Evolutionary conservation across 2,329 filamentous ascomycete species (phyloP), one percentile per base, ranked within the genome.

Genomic region (Fusarium solani-melongenae): DNA sequence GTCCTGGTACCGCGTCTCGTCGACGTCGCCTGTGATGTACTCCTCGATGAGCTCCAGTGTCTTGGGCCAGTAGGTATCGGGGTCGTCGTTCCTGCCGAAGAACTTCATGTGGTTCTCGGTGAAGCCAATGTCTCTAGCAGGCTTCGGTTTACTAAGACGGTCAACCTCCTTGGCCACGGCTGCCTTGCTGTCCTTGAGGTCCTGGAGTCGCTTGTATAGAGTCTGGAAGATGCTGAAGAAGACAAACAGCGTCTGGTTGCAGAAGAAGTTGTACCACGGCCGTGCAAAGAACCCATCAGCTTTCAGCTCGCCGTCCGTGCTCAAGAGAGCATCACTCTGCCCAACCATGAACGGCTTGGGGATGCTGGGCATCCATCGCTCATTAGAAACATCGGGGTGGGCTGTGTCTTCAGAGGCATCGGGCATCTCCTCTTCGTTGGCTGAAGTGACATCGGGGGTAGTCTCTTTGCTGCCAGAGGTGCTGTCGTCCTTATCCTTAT

Each of bases 191-290:
- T 92, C 88, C 85, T 98, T 98, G 82, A 98, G 91, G 69, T 93
- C 93, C 71, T 92, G 87, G 15, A 99, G 88, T 44, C 96, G 92
- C 78, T 92, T 90, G 83, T 98, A 98, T 6, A 99, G 86, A n/a
- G 93, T 93, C 79, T 98, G 91, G 81, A 99, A 96, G 70, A 98
- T 92, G 76, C 93, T 94, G 85, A 99, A 93, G 87, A 99, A 98
- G 83, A 96, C 95, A 80, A 95, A 98, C 68, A 99, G 92, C 5
- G 93, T 94, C 77, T 94, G 90, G 81, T 98, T 98, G 81, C 92
- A 92, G 85, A 97, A 99, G 80, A 98, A 91, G 80, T 96, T 96
- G 85, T 94, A 97, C 83, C 90, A 92, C 12, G 91, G 91, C 55
- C 95, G 93, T 75, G 89, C 88, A 83, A 96, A 97, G 66, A 93